Percentiles rank a stretch among this genome's conserved stretches.
Conservation (phyloP, 805 yeast genomes). For the Yamadazyma ubonensis region DNA sequence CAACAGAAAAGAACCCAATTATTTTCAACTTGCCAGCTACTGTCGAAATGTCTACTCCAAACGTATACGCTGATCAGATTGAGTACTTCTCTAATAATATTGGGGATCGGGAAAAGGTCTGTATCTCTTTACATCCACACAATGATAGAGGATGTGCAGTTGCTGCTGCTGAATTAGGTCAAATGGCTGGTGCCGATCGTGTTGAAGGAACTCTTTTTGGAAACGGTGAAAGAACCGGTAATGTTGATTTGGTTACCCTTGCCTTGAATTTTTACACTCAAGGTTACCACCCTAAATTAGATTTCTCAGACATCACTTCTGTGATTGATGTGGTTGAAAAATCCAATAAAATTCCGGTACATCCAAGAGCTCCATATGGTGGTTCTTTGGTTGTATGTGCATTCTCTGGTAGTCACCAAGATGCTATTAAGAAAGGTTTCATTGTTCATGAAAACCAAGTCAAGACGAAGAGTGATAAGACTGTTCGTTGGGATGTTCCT, state of each 20-base stretch:
- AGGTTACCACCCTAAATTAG: slow-evolving; percentile 69
- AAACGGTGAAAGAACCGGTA: slow-evolving; percentile 86
- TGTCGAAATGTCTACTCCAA: slow-evolving; percentile 79
- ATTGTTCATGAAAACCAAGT: slow-evolving; percentile 43
- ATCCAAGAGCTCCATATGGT: slow-evolving; percentile 78
- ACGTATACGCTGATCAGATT: slow-evolving; percentile 80
- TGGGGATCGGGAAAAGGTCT: slow-evolving; percentile 64
- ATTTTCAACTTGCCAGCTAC: slow-evolving; percentile 85
- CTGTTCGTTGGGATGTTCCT: slow-evolving; percentile 65
- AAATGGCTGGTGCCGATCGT: slow-evolving; percentile 84
- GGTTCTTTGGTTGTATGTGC: slow-evolving; percentile 83
- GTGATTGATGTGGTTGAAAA: slow-evolving; percentile 73
- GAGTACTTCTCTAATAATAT: slow-evolving; percentile 67
- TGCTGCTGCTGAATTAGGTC: slow-evolving; percentile 84
- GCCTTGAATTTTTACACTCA: slow-evolving; percentile 78
- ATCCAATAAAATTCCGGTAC: slow-evolving; percentile 79
- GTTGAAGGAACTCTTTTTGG: slow-evolving; percentile 86
- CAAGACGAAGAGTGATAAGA: slow-evolving; percentile 31
- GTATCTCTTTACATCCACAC: slow-evolving; percentile 79
- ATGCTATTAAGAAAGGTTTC: slow-evolving; percentile 84
- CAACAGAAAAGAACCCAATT: slow-evolving; percentile 61
- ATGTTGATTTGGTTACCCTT: slow-evolving; percentile 76
- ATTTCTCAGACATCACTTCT: slow-evolving; percentile 64
- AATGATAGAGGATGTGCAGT: slow-evolving; percentile 87
- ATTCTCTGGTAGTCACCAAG: slow-evolving; percentile 84